A percentile compares a stretch with the other conserved stretches of the same genome.
Evolutionary conservation across 768 basidiomycete genomes (phyloP).

Genomic region (Mycena indigotica): DNA sequence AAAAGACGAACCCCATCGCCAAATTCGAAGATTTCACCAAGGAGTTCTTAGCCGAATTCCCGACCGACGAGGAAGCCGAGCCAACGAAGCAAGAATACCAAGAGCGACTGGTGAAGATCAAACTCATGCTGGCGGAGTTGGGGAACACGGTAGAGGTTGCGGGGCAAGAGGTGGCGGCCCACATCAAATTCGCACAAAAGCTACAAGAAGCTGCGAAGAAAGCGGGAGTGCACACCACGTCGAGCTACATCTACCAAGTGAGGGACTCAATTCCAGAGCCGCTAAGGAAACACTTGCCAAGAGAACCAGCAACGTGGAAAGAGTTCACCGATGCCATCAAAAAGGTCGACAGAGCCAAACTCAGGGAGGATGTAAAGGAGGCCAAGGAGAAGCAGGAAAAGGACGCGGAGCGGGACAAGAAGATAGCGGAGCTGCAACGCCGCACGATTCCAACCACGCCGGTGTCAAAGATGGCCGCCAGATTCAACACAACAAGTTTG

Average conservation of each 20-base stretch:
- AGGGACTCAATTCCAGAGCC: slow-evolving; percentile 10
- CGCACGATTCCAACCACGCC: neutral
- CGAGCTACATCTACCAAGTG: slow-evolving; percentile 11
- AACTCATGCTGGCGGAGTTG: slow-evolving; percentile 15
- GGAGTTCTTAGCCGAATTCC: slow-evolving; percentile 4
- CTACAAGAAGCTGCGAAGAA: slow-evolving; percentile 1
- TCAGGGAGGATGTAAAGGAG: slow-evolving; percentile 6
- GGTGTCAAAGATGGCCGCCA: neutral
- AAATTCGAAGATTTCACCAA: neutral
- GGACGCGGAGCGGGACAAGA: neutral
- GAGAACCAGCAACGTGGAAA: neutral
- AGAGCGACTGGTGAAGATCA: slow-evolving; percentile 12
- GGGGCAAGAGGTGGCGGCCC: slow-evolving; percentile 7
- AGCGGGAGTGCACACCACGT: neutral
- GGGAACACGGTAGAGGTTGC: slow-evolving; percentile 17
- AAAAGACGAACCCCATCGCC: neutral
- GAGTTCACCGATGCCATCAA: slow-evolving; percentile 1
- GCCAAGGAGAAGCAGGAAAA: neutral
- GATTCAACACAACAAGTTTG: neutral
- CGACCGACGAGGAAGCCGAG: slow-evolving; percentile 3
- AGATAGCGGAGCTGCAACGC: neutral
- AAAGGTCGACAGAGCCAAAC: neutral
- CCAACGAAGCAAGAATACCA: slow-evolving; percentile 16
- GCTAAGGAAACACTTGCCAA: slow-evolving; percentile 2
- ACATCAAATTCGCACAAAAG: slow-evolving; percentile 14